Evolutionary conservation across 805 yeast species (phyloP), one percentile per base, ranked within the genome.

Genomic region (Tetrapisispora namnaoensis): DNA sequence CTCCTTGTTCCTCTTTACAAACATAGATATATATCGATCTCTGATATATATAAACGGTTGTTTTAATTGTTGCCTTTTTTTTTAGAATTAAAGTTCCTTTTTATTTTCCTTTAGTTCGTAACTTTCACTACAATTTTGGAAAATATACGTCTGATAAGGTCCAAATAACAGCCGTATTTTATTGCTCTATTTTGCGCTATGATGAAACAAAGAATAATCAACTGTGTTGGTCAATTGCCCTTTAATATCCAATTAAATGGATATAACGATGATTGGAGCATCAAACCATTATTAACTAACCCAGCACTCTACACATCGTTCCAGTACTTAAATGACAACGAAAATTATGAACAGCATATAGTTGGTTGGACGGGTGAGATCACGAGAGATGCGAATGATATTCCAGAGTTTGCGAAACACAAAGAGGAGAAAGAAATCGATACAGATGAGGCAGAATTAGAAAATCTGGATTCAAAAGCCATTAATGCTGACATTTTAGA

Each of bases 341-440:
- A 80, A 42, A 77, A 90, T 0, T 91, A 96, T 93, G 95, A 89
- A 53, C 82, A 90, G 42, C 86, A 88, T 55, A 69, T 87, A 45
- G 80, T 93, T 46, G 97, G 88, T 1, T 93, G 99, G 99, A 86
- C 97, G 0, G 99, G 99, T 42, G 98, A 89, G 65, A 72, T 93
- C 52, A 53, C 53, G 4, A 53, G 60, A 48, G 43, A 39, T 20
- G 22, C 14, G 4, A 43, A 43, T 28, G 38, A 16, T 16, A 18
- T n/a, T n/a, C 21, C 44, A 5, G 14, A 16, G 3, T 28, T 35
- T 11, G 18, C 18, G 2, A 37, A 36, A 18, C 28, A 34, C 24
- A 24, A 39, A 32, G 52, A 32, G 18, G 37, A 37, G 20, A 21
- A 44, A 24, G 36, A 27, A 34, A 17, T 24, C 9, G 27, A 35